Evolutionary conservation across 192 early-diverging fungal genomes (phyloP), one percentile per base, ranked within the genome.

Genomic region (Coemansia sp.): DNA sequence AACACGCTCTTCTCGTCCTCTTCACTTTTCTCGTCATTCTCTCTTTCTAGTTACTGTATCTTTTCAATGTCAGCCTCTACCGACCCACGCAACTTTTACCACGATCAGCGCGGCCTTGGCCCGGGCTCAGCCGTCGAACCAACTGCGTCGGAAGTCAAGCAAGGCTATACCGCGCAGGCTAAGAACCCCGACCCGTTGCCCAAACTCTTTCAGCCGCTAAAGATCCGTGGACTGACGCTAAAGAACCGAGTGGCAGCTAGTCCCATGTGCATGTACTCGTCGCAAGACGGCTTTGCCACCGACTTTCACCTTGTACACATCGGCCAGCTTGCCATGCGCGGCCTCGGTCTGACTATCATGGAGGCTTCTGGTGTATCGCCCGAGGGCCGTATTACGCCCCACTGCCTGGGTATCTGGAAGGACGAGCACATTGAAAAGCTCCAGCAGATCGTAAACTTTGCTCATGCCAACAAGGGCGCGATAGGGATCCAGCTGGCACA

Each of bases 241-340:
- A 90, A 91, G 53, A 97, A 96, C 83, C 88, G 93, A 22, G 74
- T 92, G 24, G 83, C 79, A 5, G 89, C 94, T 43, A 87, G 92
- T 22, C 95, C 95, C 55, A 96, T 95, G 94, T 94, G 93, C 83
- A 89, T 86, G 87, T 93, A 92, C 78, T 88, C 89, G 18, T 73
- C 86, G 6, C 65, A 86, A 12, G 88, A 93, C 71, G 93, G 92
- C 0, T 85, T 85, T 50, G 69, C 88, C 27, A 92, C 81, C 15
- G 87, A 92, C 72, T 92, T 86, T 60, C 90, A 94, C 55, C 52
- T 92, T 1, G 87, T 76, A 16, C 88, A 88, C 74, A 76, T 75
- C 29, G 88, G 91, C 43, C 87, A 91, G 47, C 93, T 61, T 64
- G 94, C 95, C 13, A 68, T 92, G 62, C 84, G 89, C 41, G 95